Conservation (phyloP, 345 rosid species). For the Gossypium australe region DNA sequence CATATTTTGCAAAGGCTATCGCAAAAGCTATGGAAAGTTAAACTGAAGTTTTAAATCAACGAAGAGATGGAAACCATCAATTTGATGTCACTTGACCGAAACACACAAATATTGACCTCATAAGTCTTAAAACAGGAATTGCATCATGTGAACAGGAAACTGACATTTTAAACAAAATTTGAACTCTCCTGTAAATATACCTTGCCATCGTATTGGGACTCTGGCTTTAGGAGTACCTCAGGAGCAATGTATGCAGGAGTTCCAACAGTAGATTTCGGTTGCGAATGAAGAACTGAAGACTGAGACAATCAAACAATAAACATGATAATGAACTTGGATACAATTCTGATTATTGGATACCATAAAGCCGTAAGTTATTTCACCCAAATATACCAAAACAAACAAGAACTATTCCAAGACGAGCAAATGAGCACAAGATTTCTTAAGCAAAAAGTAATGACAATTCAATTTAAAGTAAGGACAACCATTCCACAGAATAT, state of each 20-base stretch:
- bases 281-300: slow-evolving; percentile 94
- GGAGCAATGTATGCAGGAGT: slow-evolving; percentile 99
- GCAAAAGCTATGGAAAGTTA: not conserved
- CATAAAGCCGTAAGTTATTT: not conserved
- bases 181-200: slow-evolving; percentile 28
- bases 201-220: slow-evolving; percentile 79
- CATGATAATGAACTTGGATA: not conserved
- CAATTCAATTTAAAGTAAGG: not conserved
- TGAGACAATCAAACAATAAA: slow-evolving; percentile 22
- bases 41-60: not conserved
- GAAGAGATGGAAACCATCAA: not conserved
- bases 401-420: not conserved
- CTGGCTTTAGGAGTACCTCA: slow-evolving; percentile 75
- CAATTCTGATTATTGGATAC: not conserved
- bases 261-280: slow-evolving; percentile 97
- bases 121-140: not conserved
- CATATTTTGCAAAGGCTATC: not conserved
- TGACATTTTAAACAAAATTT: not conserved
- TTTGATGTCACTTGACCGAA: not conserved
- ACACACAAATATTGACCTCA: not conserved
- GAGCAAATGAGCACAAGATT: not conserved
- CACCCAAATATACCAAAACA: not conserved
- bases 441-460: not conserved
- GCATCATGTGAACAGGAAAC: not conserved
- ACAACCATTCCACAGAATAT: not conserved